Evolutionary conservation across 768 basidiomycete species (phyloP).

Genomic region (Cystofilobasidium macerans): DNA sequence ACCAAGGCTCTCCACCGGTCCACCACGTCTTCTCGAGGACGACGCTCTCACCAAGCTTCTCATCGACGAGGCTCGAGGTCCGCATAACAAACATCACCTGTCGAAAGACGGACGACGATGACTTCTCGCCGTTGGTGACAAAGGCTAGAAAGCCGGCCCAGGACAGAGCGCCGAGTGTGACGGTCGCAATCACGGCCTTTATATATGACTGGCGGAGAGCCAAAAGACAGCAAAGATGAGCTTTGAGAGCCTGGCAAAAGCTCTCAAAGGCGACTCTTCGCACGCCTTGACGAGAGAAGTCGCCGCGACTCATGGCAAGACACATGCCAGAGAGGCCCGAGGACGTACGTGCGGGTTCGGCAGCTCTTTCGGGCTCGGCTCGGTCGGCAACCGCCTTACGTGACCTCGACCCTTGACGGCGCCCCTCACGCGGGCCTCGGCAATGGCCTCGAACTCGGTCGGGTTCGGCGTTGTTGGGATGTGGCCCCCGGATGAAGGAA

Average conservation of each 20-base stretch:
- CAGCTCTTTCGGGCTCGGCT: background rate
- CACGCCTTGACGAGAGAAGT: too few species aligned
- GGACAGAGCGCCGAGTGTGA: background rate
- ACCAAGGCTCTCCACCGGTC: constrained; percentile 24
- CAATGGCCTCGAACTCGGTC: background rate
- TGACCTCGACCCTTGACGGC: background rate
- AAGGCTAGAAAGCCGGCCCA: constrained; percentile 18
- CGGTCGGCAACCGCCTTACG: background rate
- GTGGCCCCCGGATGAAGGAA: background rate
- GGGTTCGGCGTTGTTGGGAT: background rate
- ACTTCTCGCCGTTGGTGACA: constrained; percentile 22
- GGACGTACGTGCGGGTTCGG: background rate
- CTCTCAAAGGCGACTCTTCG: background rate
- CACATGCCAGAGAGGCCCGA: background rate
- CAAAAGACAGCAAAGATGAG: too few species aligned
- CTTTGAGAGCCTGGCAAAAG: background rate
- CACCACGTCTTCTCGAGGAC: constrained; percentile 21
- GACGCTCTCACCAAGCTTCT: constrained; percentile 4
- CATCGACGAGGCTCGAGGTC: constrained; percentile 2
- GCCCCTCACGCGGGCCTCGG: background rate
- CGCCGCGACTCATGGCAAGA: too few species aligned
- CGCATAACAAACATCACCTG: constrained; percentile 22
- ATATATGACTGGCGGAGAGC: background rate
- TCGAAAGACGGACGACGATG: constrained; percentile 22
- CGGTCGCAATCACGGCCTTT: background rate